Conservation (phyloP, 257 asterid species). For the Ehretia macrophylla region DNA sequence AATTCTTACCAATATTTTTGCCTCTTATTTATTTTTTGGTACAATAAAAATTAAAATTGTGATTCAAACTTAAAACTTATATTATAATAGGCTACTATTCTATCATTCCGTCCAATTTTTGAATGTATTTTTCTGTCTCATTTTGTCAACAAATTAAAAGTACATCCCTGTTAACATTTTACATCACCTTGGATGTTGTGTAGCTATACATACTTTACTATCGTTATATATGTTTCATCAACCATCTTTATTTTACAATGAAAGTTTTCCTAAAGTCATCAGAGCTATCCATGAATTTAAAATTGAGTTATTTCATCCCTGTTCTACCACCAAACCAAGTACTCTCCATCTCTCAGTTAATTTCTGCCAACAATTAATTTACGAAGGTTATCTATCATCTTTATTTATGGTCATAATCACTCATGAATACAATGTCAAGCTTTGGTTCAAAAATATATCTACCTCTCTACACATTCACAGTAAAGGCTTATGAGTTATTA, state of each 20-base stretch:
- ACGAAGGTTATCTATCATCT: no score
- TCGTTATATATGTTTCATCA: not conserved
- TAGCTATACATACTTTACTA: not conserved
- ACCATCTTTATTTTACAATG: not conserved
- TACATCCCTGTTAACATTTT: not conserved
- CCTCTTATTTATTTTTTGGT: no score
- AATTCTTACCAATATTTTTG: no score
- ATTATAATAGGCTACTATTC: no score
- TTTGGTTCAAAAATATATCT: no score
- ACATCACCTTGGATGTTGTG: not conserved
- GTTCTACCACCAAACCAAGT: not conserved
- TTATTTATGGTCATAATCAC: not conserved
- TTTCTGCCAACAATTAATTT: not conserved
- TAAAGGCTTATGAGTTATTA: not conserved
- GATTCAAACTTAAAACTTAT: no score
- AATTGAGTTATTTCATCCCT: not conserved
- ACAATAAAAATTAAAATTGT: no score
- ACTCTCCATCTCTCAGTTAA: not conserved
- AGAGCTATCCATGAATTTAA: not conserved
- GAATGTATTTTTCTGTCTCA: not conserved
- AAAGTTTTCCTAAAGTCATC: not conserved
- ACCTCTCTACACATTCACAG: not conserved
- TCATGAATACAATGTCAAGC: no score
- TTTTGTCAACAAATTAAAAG: not conserved
- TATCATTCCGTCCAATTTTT: no score